These are phyloP conservation scores for Tolypocladium amazonense DNA, from an alignment of 2,329 filamentous ascomycete genomes.

Conservation along the genomic window DNA sequence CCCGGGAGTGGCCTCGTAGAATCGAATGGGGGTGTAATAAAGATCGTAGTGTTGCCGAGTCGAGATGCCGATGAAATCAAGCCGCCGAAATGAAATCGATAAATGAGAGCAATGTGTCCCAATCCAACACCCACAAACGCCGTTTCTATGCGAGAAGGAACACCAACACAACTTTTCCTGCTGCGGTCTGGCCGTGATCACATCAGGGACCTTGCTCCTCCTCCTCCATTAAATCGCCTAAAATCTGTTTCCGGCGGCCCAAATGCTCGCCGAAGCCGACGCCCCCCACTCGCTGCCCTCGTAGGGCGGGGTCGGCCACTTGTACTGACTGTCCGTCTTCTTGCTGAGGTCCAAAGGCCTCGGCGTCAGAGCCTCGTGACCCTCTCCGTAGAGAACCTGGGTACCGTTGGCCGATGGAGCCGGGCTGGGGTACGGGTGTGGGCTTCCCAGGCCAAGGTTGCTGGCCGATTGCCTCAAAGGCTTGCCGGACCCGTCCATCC, in stretches of 20 bases:
- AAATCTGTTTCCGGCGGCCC: constrained; percentile 58
- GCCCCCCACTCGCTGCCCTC: constrained; percentile 89
- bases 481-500: constrained; percentile 45
- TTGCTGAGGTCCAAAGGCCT: constrained; percentile 62
- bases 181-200: constrained; percentile 10
- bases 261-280: constrained; percentile 71
- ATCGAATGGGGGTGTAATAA: constrained; percentile 13
- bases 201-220: constrained; percentile 3
- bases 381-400: constrained; percentile 60
- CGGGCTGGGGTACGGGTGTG: constrained; percentile 49
- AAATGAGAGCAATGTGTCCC: constrained; percentile 6
- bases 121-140: constrained; percentile 9
- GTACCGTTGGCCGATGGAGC: constrained; percentile 77
- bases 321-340: constrained; percentile 43
- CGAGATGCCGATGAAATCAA: constrained; percentile 13
- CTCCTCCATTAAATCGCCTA: constrained; percentile 18
- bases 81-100: constrained; percentile 6
- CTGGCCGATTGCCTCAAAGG: constrained; percentile 51
- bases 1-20: constrained; percentile 4
- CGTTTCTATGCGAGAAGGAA: constrained; percentile 8
- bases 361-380: constrained; percentile 49
- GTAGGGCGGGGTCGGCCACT: constrained; percentile 94
- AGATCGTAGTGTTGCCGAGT: constrained; percentile 17
- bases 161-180: constrained; percentile 5
- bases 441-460: constrained; percentile 45